phyloP scores from a whole-genome alignment of 495 filamentous ascomycete species.

The Thozetella sp. region DNA sequence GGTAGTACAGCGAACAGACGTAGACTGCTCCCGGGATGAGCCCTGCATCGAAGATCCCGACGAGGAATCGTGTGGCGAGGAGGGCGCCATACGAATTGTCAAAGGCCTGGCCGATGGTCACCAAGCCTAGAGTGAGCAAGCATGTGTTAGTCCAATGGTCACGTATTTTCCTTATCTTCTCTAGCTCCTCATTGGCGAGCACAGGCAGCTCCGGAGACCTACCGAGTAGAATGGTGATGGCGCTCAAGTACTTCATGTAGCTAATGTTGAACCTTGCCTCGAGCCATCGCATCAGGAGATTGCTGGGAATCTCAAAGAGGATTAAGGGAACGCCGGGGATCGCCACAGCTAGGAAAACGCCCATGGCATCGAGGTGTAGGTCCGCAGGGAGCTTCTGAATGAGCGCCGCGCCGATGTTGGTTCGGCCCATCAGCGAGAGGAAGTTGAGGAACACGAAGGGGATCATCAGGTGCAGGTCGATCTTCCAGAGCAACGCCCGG shows the following conservation, averaged over 20 bases:
- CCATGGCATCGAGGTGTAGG: slow-evolving; percentile 51
- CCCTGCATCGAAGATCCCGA: slow-evolving; percentile 52
- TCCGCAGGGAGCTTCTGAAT: slow-evolving; percentile 56
- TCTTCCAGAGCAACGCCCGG: slow-evolving; percentile 13
- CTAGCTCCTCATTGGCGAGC: background rate
- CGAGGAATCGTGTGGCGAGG: slow-evolving; percentile 42
- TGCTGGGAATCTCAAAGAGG: slow-evolving; percentile 52
- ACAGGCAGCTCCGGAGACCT: background rate
- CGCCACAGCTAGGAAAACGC: slow-evolving; percentile 57
- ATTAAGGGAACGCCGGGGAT: slow-evolving; percentile 50
- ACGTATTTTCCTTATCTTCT: background rate
- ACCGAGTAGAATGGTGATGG: slow-evolving; percentile 49
- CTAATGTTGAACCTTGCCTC: slow-evolving; percentile 37
- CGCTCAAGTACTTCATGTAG: slow-evolving; percentile 43
- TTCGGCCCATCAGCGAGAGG: slow-evolving; percentile 28
- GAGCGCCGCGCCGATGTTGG: slow-evolving; percentile 58
- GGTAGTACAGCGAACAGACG: slow-evolving; percentile 40
- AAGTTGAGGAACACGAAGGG: slow-evolving; percentile 18
- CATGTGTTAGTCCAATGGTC: background rate
- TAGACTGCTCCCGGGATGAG: slow-evolving; percentile 51
- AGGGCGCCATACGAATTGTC: slow-evolving; percentile 42
- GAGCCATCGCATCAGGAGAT: slow-evolving; percentile 35
- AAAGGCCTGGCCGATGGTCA: slow-evolving; percentile 44
- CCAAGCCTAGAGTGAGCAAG: slow-evolving; percentile 21
- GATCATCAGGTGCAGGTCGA: slow-evolving; percentile 17